phyloP scores from a whole-genome alignment of 2,329 filamentous ascomycete genomes.

The Aureobasidium melanogenum region DNA sequence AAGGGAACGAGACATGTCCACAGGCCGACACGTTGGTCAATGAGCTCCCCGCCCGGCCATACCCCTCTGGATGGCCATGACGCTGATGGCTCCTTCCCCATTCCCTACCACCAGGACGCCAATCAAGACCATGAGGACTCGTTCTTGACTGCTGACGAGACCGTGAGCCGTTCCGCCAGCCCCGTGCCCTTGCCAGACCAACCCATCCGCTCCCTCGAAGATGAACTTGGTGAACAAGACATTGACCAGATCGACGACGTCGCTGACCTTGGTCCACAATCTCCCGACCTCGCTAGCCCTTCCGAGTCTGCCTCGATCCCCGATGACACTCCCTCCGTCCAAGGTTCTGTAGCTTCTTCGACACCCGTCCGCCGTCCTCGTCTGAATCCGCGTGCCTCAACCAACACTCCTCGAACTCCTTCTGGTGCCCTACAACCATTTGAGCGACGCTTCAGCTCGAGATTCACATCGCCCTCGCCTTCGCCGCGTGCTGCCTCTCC shows the following conservation, averaged over 20 bases:
- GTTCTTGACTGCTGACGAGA: neutral
- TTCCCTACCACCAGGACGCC: neutral
- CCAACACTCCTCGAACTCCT: slow-evolving; percentile 58
- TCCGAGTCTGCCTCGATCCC: slow-evolving; percentile 58
- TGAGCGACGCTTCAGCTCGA: slow-evolving; percentile 86
- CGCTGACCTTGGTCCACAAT: slow-evolving; percentile 17
- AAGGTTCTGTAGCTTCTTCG: slow-evolving; percentile 51
- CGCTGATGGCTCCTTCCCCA: neutral
- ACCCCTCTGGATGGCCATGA: slow-evolving; percentile 6
- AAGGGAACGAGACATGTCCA: slow-evolving; percentile 1
- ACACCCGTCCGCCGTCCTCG: slow-evolving; percentile 44
- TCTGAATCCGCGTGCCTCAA: slow-evolving; percentile 46
- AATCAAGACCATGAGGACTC: neutral
- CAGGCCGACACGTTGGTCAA: slow-evolving; percentile 8
- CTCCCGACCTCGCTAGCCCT: slow-evolving; percentile 50
- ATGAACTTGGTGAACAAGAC: slow-evolving; percentile 14
- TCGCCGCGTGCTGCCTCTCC: slow-evolving; percentile 57
- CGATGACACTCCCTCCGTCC: slow-evolving; percentile 76
- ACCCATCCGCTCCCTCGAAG: slow-evolving; percentile 1
- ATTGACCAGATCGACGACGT: slow-evolving; percentile 14
- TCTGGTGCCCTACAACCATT: slow-evolving; percentile 85
- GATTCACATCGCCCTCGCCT: slow-evolving; percentile 52
- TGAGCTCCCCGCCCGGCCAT: slow-evolving; percentile 13
- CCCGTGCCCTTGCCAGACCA: neutral
- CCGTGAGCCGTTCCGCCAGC: neutral